These are phyloP conservation scores for Harrya chromipes DNA, from an alignment of 768 basidiomycete genomes.

Conservation along the genomic window DNA sequence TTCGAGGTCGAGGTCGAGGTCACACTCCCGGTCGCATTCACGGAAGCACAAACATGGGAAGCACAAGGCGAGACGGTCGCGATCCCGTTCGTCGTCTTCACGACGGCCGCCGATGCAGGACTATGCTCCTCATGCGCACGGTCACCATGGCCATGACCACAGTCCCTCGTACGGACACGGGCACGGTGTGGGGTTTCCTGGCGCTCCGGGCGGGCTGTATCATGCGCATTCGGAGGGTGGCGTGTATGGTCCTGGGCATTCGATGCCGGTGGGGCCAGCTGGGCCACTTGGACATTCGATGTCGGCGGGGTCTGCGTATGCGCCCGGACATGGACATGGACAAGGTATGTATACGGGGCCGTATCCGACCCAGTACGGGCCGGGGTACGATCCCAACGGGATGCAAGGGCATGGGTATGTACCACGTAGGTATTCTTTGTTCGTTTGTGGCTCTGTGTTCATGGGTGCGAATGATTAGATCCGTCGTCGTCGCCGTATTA, in stretches of 20 bases:
- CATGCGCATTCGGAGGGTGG: slow-evolving; percentile 1
- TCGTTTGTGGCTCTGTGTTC: background rate
- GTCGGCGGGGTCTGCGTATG: background rate
- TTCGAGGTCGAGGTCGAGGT: background rate
- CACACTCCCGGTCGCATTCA: background rate
- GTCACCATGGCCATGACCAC: background rate
- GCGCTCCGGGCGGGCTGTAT: background rate
- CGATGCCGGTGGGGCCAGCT: slow-evolving; percentile 3
- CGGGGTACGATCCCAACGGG: background rate
- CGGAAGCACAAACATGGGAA: background rate
- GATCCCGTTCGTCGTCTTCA: slow-evolving; percentile 18
- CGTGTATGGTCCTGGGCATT: slow-evolving; percentile 1
- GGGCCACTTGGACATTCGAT: background rate
- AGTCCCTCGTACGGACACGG: background rate
- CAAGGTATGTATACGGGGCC: background rate
- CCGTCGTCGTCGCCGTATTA: slow-evolving; percentile 10
- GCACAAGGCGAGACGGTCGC: background rate
- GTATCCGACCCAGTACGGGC: background rate
- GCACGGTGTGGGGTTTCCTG: background rate
- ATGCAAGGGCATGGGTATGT: slow-evolving; percentile 15
- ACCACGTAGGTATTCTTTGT: slow-evolving; percentile 34
- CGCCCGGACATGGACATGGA: background rate
- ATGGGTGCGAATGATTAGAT: background rate
- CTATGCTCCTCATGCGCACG: too few relatives aligned
- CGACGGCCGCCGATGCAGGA: background rate